Percentiles rank a stretch among this genome's conserved stretches.
phyloP scores from a whole-genome alignment of 768 basidiomycete genomes.

The Neoboletus brunneissimus region DNA sequence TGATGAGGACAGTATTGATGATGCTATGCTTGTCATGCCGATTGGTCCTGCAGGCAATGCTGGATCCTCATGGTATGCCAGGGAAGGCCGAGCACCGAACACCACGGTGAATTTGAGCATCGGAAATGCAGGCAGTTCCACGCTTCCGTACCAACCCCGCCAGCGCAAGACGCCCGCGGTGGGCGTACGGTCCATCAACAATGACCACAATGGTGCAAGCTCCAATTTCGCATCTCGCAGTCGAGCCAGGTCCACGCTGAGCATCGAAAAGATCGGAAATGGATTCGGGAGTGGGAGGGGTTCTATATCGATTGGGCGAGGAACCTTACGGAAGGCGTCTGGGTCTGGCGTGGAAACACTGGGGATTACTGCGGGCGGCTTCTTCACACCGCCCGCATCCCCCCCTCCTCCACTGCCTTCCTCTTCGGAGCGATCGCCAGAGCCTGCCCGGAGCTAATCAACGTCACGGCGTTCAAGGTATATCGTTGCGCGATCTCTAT shows the following conservation, averaged over 20 bases:
- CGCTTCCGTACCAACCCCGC: constrained; percentile 39
- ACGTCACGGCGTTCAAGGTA: not conserved
- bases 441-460: constrained; percentile 3
- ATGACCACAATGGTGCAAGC: constrained; percentile 24
- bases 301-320: constrained; percentile 65
- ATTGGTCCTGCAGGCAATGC: constrained; percentile 43
- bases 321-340: constrained; percentile 56
- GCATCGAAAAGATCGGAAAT: constrained; percentile 48
- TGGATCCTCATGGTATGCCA: constrained; percentile 9
- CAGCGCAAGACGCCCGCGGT: constrained; percentile 35
- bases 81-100: constrained; percentile 12
- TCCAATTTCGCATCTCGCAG: constrained; percentile 37
- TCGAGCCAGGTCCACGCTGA: constrained; percentile 57
- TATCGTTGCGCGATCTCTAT: not conserved
- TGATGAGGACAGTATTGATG: constrained; percentile 74
- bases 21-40: constrained; percentile 72
- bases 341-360: constrained; percentile 76
- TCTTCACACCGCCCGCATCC: constrained; percentile 60
- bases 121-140: constrained; percentile 7
- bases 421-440: constrained; percentile 8
- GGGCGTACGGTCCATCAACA: constrained; percentile 37
- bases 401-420: constrained; percentile 23
- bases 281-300: constrained; percentile 42
- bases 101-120: constrained; percentile 26
- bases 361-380: constrained; percentile 73